Conservation (phyloP, 1,139 yeast genomes). For the Candida glucosophila region DNA sequence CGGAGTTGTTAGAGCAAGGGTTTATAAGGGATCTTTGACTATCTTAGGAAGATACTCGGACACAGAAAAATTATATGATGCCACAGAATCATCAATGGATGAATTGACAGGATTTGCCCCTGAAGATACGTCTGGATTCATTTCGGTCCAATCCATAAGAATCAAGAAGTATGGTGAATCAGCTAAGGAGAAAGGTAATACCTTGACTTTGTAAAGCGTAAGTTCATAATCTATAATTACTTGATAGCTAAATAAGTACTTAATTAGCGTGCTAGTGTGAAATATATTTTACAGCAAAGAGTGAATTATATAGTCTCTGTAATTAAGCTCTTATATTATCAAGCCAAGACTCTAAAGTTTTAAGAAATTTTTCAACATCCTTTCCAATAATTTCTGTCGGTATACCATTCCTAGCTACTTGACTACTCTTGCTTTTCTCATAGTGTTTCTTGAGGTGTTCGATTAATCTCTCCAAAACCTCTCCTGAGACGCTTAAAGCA, state of each 20-base stretch:
- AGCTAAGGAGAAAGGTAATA: slow-evolving; percentile 67
- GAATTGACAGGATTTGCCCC: slow-evolving; percentile 97
- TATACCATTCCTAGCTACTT: slow-evolving; percentile 19
- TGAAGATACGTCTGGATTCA: slow-evolving; percentile 93
- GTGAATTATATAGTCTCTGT: too few relatives aligned
- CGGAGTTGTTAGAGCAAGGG: slow-evolving; percentile 90
- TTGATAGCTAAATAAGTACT: too few relatives aligned
- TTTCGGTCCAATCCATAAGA: slow-evolving; percentile 96
- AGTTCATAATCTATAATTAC: too few relatives aligned
- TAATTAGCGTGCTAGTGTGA: too few relatives aligned
- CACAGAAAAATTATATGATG: slow-evolving; percentile 94
- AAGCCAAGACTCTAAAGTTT: slow-evolving; percentile 12
- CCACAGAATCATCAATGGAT: slow-evolving; percentile 98
- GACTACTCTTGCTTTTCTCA: slow-evolving; percentile 19
- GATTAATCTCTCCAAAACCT: slow-evolving; percentile 7
- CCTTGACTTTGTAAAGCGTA: slow-evolving; percentile 35
- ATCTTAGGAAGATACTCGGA: slow-evolving; percentile 91
- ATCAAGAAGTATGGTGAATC: slow-evolving; percentile 96
- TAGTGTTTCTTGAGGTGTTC: slow-evolving; percentile 17
- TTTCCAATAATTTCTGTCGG: slow-evolving; percentile 19
- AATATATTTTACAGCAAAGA: too few relatives aligned
- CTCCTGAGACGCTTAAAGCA: background rate
- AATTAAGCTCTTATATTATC: slow-evolving; percentile 1
- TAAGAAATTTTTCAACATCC: slow-evolving; percentile 13
- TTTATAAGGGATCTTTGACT: slow-evolving; percentile 81